These are phyloP conservation scores for Fusarium phyllophilum DNA, from an alignment of 2,329 filamentous ascomycete genomes.

Conservation along the genomic window DNA sequence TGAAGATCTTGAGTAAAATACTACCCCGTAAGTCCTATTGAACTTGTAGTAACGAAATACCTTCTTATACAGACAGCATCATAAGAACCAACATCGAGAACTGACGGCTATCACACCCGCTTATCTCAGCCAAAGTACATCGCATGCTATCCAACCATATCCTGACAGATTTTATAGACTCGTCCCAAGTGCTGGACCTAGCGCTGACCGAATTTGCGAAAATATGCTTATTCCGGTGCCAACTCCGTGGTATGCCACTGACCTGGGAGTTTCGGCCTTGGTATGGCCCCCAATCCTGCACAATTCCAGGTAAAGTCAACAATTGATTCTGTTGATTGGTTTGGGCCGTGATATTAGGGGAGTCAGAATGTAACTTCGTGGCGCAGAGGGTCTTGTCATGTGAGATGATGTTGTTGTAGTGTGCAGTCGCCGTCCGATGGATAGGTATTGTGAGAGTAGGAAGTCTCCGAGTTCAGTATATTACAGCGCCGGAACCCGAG, in stretches of 20 bases:
- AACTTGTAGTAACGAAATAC: not conserved
- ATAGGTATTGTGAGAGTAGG: not conserved
- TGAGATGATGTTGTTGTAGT: not conserved
- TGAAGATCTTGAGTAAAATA: not conserved
- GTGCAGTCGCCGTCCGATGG: not conserved
- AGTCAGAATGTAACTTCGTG: not conserved
- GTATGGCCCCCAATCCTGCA: not conserved
- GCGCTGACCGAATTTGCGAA: slow-evolving; percentile 13
- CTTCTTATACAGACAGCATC: not conserved
- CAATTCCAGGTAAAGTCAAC: not conserved
- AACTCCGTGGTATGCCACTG: not conserved
- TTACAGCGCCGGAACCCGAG: not conserved
- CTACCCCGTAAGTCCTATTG: not conserved
- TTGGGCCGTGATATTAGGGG: not conserved
- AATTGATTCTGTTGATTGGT: not conserved
- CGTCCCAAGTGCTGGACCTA: not conserved
- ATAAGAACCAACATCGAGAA: not conserved
- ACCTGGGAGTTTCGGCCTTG: not conserved
- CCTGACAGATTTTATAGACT: slow-evolving; percentile 6
- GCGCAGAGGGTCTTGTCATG: not conserved
- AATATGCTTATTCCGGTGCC: not conserved
- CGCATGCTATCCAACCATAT: slow-evolving; percentile 3
- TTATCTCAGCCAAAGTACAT: slow-evolving; percentile 19
- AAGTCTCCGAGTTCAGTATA: slow-evolving; percentile 8
- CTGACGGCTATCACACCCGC: not conserved